Evolutionary conservation across 805 yeast species (phyloP), one percentile per base, ranked within the genome.

Genomic region (Komagataella pseudopastoris): DNA sequence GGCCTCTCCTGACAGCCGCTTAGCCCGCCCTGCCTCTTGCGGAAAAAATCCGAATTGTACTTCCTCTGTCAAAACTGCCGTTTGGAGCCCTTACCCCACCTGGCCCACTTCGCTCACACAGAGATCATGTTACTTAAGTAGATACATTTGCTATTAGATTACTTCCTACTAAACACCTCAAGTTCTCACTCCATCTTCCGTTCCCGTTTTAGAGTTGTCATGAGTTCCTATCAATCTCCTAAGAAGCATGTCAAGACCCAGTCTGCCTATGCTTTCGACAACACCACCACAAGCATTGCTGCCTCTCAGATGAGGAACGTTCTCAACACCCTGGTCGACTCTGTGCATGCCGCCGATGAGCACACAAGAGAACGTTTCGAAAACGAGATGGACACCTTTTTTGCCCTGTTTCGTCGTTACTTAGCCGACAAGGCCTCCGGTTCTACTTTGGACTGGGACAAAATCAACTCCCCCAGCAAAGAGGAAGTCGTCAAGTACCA

Each of bases 261-360:
- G 66, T 78, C 85, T 50, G 78, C 88, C 46, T 83, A 82, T 78
- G 96, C 96, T 20, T 91, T 93, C 63, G 99, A 91, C 69, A 87
- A 87, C 72, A 87, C 95, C 56, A 88, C 96, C 49, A 88, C 96
- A 52, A 87, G 87, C 56, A 93, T 89, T 55, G 96, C 98, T 24
- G 97, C 98, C 5, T 85, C 95, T 56, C 97, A 88, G 70, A 93
- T 91, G 98, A 83, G 98, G 65, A 91, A 93, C 67, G 91, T 95
- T 1, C 78, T 93, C 69, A 91, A 91, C 77, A 80, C 78, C 67
- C 74, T 91, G 65, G 83, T 90, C 49, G 98, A 91, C 68, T 76
- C 89, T n/a, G 85, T 87, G 51, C 39, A 30, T 30, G 39, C 39
- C 3, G 67, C 70, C 18, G 85, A 75, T 59, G 57, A 66, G 36